Evolutionary conservation across 2,329 filamentous ascomycete genomes (phyloP), one percentile per base, ranked within the genome.

Genomic region (Didymella segeticola): DNA sequence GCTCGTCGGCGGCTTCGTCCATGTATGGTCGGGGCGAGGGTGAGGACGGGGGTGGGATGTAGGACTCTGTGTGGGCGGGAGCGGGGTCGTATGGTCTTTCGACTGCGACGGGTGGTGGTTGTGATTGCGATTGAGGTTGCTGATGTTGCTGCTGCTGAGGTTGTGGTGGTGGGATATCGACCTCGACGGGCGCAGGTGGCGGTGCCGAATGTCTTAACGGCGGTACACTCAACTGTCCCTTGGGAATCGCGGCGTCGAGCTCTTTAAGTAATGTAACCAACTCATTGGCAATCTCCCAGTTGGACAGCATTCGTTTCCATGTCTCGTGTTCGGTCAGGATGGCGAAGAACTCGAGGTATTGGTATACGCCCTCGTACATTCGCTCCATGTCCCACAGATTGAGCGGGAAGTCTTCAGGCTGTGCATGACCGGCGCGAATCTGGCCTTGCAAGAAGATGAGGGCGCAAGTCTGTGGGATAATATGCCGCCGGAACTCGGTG

Each of bases 371-470:
- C 68, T 98, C 93, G 72, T 96, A 96, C 53, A 96, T 93, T 12
- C 93, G 86, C 72, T 98, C 93, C 89, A 98, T 96, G 67, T 98
- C 93, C 93, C 93, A 98, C 39, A 92, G 84, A 66, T 98, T 96
- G 1, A 97, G 87, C 0, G 93, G 93, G 66, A 97, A 98, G 67
- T 97, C 93, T 57, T 90, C 86, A 0, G 91, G 87, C 56, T 93
- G 85, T 14, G 88, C 86, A 51, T 87, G 82, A 26, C 88, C 87
- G 33, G 88, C 86, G 34, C 91, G 88, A 27, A 97, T 96, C 69
- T 96, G 89, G 14, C 91, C 90, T 77, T 98, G 93, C 3, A 96
- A 83, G 68, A 95, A 91, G 78, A 98, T 96, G 30, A 97, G 81
- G n/a, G 93, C 93, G 48, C 93, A 90, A 14, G 92, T 96, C 69